Percentiles rank a stretch among this genome's conserved stretches.
Conservation (phyloP, 331 rosid genomes). For the Malus hybrid region DNA sequence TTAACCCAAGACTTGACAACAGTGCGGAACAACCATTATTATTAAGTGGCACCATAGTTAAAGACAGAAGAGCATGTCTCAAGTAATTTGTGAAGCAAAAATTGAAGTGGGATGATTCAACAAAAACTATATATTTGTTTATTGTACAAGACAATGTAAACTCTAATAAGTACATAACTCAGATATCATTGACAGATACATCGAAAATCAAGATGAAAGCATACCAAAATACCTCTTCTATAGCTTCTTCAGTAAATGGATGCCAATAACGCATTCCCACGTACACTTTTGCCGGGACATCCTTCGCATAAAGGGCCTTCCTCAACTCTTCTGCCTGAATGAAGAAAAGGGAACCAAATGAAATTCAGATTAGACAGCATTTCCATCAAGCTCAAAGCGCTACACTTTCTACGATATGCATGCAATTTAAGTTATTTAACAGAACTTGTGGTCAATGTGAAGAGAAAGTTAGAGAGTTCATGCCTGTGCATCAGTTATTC, state of each 20-base stretch:
- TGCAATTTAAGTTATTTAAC: neutral
- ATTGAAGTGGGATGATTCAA: neutral
- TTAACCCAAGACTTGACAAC: neutral
- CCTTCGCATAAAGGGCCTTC: constrained; percentile 64
- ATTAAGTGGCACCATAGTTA: neutral
- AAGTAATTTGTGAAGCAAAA: neutral
- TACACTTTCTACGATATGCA: neutral
- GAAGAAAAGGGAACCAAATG: constrained; percentile 5
- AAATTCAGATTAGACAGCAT: neutral
- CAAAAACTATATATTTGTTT: neutral
- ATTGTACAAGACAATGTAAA: neutral
- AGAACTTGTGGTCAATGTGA: neutral
- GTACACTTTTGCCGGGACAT: constrained; percentile 82
- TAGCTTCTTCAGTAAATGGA: constrained; percentile 96
- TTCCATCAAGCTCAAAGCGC: constrained; percentile 3
- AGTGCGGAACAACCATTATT: neutral
- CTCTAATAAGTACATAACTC: neutral
- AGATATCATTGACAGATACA: neutral
- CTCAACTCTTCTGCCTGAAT: constrained; percentile 68
- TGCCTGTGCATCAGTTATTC: constrained; percentile 91
- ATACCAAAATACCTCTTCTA: constrained; percentile 50
- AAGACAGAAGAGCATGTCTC: neutral
- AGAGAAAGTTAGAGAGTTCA: constrained; percentile 4
- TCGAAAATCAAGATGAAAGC: constrained; percentile 3
- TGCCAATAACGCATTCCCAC: constrained; percentile 99